These are phyloP conservation scores for Canavalia ensiformis DNA, from an alignment of 306 rosid species.

Conservation along the genomic window DNA sequence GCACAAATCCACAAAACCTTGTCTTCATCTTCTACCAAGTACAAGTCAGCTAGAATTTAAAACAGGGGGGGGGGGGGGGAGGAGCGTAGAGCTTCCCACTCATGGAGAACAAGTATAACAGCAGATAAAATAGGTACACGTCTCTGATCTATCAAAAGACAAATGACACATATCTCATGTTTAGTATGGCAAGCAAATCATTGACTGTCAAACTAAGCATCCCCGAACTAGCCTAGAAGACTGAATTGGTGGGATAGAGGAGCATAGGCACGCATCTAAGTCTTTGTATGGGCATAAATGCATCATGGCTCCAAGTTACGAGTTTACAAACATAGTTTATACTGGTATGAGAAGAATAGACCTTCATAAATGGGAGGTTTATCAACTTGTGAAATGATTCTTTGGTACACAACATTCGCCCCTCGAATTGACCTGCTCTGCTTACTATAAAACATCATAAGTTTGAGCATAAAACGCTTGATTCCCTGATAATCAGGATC, in stretches of 20 bases:
- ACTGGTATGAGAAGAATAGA: slow-evolving; percentile 23
- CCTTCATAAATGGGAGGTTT: slow-evolving; percentile 89
- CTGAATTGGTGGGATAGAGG: not conserved
- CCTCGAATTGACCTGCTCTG: slow-evolving; percentile 96
- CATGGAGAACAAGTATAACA: slow-evolving; percentile 12
- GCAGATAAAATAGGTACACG: slow-evolving; percentile 1
- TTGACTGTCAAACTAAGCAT: slow-evolving; percentile 5
- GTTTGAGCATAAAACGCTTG: slow-evolving; percentile 66
- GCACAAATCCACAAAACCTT: not conserved
- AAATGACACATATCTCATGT: not conserved
- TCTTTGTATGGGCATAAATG: not conserved
- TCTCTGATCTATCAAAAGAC: not conserved
- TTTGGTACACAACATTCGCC: slow-evolving; percentile 80
- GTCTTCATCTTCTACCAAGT: not conserved
- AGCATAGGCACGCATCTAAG: not conserved
- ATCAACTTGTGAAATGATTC: slow-evolving; percentile 86
- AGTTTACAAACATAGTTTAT: not conserved
- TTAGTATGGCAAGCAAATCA: not conserved
- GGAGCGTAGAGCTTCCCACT: not conserved
- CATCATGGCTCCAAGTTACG: no score
- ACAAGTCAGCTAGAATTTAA: not conserved
- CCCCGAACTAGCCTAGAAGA: slow-evolving; percentile 24
- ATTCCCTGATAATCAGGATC: slow-evolving; percentile 83
- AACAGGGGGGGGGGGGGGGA: not conserved
- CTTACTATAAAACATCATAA: slow-evolving; percentile 87